These are phyloP conservation scores for Soucietia sequanensis DNA, from an alignment of 805 yeast genomes.

Conservation along the genomic window DNA sequence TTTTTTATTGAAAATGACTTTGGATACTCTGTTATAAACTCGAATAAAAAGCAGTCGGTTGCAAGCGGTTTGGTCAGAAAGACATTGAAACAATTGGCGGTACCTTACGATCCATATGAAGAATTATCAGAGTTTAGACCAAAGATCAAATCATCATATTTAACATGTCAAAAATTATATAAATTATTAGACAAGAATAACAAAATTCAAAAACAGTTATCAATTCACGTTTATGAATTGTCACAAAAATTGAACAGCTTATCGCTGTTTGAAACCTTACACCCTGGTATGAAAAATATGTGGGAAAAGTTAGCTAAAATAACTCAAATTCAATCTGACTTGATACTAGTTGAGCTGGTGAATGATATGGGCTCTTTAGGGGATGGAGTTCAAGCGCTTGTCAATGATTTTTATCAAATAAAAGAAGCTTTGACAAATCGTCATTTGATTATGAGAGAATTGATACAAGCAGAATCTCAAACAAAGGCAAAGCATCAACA, in stretches of 20 bases:
- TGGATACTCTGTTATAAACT: slow-evolving; percentile 59
- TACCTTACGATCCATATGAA: slow-evolving; percentile 84
- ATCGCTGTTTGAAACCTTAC: slow-evolving; percentile 44
- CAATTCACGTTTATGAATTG: slow-evolving; percentile 48
- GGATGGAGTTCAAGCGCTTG: slow-evolving; percentile 65
- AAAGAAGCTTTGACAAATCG: slow-evolving; percentile 93
- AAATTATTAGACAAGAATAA: slow-evolving; percentile 52
- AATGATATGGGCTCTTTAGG: slow-evolving; percentile 72
- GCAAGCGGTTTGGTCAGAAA: slow-evolving; percentile 87
- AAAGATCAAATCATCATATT: slow-evolving; percentile 71
- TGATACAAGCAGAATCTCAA: slow-evolving; percentile 71
- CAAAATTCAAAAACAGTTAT: slow-evolving; percentile 54
- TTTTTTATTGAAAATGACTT: slow-evolving; percentile 80
- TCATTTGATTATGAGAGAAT: slow-evolving; percentile 88
- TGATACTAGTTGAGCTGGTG: slow-evolving; percentile 68
- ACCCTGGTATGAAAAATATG: slow-evolving; percentile 69
- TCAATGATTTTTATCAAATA: slow-evolving; percentile 77
- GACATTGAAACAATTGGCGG: slow-evolving; percentile 86
- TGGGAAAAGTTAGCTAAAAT: slow-evolving; percentile 79
- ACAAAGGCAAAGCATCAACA: slow-evolving; percentile 68
- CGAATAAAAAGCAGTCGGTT: slow-evolving; percentile 51
- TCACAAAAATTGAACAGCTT: slow-evolving; percentile 40
- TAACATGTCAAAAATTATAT: slow-evolving; percentile 53
- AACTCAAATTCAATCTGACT: slow-evolving; percentile 68
- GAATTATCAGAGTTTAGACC: slow-evolving; percentile 88